A percentile compares a stretch with the other conserved stretches of the same genome.
phyloP scores from a whole-genome alignment of 352 stramenopile species.

The Phytophthora litchii region DNA sequence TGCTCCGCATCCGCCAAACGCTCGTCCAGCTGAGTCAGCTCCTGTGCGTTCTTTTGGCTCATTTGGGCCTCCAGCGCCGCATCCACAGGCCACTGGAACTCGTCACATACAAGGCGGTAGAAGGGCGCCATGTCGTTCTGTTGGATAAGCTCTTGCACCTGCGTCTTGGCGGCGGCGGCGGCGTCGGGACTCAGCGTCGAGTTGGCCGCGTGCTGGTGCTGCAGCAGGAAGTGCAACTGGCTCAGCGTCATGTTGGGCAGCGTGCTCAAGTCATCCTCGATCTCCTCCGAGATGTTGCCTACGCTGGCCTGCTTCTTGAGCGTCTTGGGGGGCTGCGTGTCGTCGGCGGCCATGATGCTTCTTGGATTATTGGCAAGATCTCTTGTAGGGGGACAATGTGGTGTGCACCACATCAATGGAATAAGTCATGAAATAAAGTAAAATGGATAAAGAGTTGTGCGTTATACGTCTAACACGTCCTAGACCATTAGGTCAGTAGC shows the following conservation, averaged over 20 bases:
- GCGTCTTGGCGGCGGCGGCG: slow-evolving; percentile 43
- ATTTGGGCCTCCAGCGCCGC: slow-evolving; percentile 60
- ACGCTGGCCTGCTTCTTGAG: slow-evolving; percentile 78
- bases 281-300: slow-evolving; percentile 88
- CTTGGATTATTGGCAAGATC: background rate
- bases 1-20: slow-evolving; percentile 93
- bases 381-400: background rate
- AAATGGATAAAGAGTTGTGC: background rate
- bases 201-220: slow-evolving; percentile 60
- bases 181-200: slow-evolving; percentile 48
- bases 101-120: slow-evolving; percentile 70
- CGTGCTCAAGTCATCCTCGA: slow-evolving; percentile 80
- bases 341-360: slow-evolving; percentile 15
- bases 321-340: slow-evolving; percentile 21
- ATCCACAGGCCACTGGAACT: slow-evolving; percentile 79
- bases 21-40: slow-evolving; percentile 84
- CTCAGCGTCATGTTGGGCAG: slow-evolving; percentile 82
- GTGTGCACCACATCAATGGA: background rate
- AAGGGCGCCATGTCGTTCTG: slow-evolving; percentile 80
- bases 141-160: slow-evolving; percentile 71
- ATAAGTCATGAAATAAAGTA: too few relatives aligned
- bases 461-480: slow-evolving; percentile 2
- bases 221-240: slow-evolving; percentile 78
- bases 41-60: slow-evolving; percentile 61
- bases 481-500: slow-evolving; percentile 44